Evolutionary conservation across 1,139 yeast genomes (phyloP).

Genomic region (Kazachstania sp.): DNA sequence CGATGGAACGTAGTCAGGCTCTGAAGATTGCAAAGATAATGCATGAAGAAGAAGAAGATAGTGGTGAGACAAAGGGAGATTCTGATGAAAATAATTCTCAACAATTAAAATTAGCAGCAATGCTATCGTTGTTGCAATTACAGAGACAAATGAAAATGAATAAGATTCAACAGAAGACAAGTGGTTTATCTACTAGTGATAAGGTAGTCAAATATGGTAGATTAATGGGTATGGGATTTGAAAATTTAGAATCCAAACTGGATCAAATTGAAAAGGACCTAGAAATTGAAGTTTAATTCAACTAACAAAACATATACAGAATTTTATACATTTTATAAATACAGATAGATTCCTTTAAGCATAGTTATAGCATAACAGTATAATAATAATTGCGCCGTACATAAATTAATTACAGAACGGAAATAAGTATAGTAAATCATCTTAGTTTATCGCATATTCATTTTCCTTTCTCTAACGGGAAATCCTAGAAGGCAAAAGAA

Average conservation of each 20-base stretch:
- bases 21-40: constrained; percentile 49
- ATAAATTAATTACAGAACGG: too few relatives aligned
- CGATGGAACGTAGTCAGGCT: constrained; percentile 47
- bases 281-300: background rate
- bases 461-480: too few relatives aligned
- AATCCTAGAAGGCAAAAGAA: too few relatives aligned
- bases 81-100: background rate
- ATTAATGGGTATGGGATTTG: constrained; percentile 66
- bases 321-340: background rate
- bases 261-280: constrained; percentile 45
- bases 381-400: background rate
- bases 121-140: constrained; percentile 17
- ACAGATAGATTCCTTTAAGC: background rate
- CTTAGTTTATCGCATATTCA: too few relatives aligned
- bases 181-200: constrained; percentile 26
- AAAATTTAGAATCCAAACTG: constrained; percentile 64
- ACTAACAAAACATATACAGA: background rate
- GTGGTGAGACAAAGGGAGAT: background rate
- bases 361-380: background rate
- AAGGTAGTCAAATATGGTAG: constrained; percentile 76
- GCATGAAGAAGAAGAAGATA: constrained; percentile 30
- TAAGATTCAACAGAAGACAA: constrained; percentile 33
- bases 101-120: constrained; percentile 3
- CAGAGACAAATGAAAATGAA: constrained; percentile 38
- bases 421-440: too few relatives aligned